Conservation (phyloP, 1,139 yeast genomes). For the Magnusiomyces fungicola region DNA sequence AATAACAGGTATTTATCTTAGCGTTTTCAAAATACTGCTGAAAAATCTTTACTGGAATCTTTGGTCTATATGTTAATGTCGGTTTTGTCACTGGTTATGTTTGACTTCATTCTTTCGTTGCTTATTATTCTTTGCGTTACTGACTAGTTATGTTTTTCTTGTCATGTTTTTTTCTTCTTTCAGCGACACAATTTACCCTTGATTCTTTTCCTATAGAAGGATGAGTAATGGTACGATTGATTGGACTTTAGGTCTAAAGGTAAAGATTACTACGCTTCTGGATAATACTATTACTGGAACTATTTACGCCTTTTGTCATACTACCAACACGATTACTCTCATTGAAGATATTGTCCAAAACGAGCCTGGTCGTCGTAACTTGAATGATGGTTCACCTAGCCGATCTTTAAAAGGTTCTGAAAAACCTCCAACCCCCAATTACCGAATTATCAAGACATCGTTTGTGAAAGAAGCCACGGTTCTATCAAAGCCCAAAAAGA, state of each 20-base stretch:
- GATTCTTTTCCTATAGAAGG: neutral
- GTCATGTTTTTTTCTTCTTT: no score
- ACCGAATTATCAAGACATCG: constrained; percentile 49
- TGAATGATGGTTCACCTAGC: constrained; percentile 1
- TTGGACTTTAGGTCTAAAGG: constrained; percentile 33
- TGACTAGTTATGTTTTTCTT: no score
- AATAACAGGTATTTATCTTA: no score
- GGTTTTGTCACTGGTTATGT: no score
- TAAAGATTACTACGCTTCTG: constrained; percentile 51
- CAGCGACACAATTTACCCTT: neutral
- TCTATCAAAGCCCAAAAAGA: constrained; percentile 31
- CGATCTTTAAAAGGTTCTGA: neutral
- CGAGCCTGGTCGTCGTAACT: neutral
- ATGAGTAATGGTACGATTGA: constrained; percentile 14
- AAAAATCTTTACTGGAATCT: no score
- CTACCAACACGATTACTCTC: constrained; percentile 37
- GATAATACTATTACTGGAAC: constrained; percentile 54
- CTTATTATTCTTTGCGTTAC: no score
- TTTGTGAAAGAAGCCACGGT: constrained; percentile 52
- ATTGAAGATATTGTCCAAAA: constrained; percentile 21
- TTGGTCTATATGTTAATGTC: no score
- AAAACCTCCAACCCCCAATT: constrained; percentile 30
- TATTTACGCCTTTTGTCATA: constrained; percentile 51
- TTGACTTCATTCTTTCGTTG: no score
- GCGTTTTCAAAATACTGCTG: no score